These are phyloP conservation scores for Geranomyces michiganensis DNA, from an alignment of 192 early-diverging fungal species.

Conservation along the genomic window DNA sequence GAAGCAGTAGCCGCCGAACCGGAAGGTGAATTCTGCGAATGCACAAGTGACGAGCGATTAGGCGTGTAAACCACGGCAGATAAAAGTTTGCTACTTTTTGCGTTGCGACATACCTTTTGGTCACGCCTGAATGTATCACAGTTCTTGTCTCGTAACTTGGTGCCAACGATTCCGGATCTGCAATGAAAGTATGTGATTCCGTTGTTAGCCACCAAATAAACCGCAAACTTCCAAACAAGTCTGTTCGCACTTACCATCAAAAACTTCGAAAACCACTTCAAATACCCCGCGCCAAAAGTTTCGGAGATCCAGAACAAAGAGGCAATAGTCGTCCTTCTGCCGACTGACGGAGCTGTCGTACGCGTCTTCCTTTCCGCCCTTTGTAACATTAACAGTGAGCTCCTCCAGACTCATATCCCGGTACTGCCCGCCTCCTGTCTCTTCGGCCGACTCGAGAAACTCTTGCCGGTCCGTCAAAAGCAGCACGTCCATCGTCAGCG, in stretches of 20 bases:
- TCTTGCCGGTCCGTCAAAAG: slow-evolving; percentile 44
- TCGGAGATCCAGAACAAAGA: slow-evolving; percentile 76
- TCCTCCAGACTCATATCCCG: slow-evolving; percentile 49
- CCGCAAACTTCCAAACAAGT: background rate
- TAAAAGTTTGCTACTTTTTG: background rate
- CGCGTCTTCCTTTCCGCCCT: background rate
- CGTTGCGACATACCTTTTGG: slow-evolving; percentile 47
- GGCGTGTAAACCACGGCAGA: background rate
- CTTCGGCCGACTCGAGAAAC: slow-evolving; percentile 9
- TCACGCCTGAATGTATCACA: slow-evolving; percentile 45
- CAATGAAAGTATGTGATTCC: too few species aligned
- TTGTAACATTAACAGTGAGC: slow-evolving; percentile 44
- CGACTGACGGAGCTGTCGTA: too few species aligned
- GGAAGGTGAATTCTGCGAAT: slow-evolving; percentile 65
- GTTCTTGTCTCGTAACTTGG: slow-evolving; percentile 34
- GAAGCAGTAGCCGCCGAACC: slow-evolving; percentile 61
- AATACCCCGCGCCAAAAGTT: slow-evolving; percentile 75
- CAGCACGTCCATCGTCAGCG: slow-evolving; percentile 67
- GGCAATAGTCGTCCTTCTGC: slow-evolving; percentile 59
- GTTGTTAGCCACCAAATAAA: background rate
- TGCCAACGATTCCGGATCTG: slow-evolving; percentile 16
- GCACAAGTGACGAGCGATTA: background rate
- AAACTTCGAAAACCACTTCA: slow-evolving; percentile 70
- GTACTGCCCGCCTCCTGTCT: background rate
- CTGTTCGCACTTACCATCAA: slow-evolving; percentile 50